These are phyloP conservation scores for Spinacia oleracea DNA, from an alignment of 179 eudicot species.

Conservation along the genomic window DNA sequence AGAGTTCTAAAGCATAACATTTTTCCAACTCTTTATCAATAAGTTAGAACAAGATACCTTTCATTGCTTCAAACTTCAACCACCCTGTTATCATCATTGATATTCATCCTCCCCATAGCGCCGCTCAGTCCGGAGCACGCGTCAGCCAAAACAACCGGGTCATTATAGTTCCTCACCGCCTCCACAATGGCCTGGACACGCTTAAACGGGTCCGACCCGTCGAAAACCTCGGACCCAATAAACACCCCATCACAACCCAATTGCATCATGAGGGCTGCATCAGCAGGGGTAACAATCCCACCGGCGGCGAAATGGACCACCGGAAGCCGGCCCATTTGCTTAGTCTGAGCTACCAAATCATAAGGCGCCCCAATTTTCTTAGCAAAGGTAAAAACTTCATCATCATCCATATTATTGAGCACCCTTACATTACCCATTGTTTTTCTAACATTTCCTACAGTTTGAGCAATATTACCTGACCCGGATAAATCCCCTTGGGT, in stretches of 20 bases:
- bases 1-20: constrained; percentile 6
- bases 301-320: constrained; percentile 80
- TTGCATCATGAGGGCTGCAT: constrained; percentile 88
- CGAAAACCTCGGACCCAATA: constrained; percentile 57
- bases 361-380: constrained; percentile 70
- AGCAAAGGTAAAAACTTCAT: constrained; percentile 72
- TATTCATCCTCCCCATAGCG: constrained; percentile 46
- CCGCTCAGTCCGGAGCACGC: constrained; percentile 57
- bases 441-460: constrained; percentile 60
- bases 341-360: constrained; percentile 80
- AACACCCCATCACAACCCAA: constrained; percentile 93
- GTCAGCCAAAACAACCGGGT: constrained; percentile 58
- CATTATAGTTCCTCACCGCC: constrained; percentile 86
- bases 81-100: constrained; percentile 43
- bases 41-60: constrained; percentile 24
- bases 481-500: constrained; percentile 60
- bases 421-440: constrained; percentile 68
- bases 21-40: constrained; percentile 2
- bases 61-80: constrained; percentile 38
- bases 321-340: constrained; percentile 86
- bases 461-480: constrained; percentile 49
- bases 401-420: constrained; percentile 72
- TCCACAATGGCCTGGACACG: constrained; percentile 63
- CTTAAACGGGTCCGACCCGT: constrained; percentile 51
- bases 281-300: constrained; percentile 77